Evolutionary conservation across 345 rosid genomes (phyloP), one percentile per base, ranked within the genome.

Genomic region (Capsella bursapastoris): DNA sequence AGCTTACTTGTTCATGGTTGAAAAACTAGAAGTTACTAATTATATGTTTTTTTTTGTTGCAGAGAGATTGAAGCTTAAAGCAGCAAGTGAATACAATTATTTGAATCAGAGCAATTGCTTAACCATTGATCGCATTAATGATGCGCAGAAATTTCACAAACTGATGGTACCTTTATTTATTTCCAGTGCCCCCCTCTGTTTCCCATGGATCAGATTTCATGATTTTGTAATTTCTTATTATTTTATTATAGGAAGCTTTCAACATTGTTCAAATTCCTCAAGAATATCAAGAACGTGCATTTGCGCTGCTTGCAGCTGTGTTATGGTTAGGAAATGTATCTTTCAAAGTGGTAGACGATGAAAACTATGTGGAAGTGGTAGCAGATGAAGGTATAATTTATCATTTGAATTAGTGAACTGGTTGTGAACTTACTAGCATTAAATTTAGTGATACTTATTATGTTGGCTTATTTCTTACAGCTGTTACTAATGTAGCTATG

Each of bases 281-380:
- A 82, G 87, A 87, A 70, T 85, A 84, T 75, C 96, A 89, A 82
- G 97, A 89, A 71, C 84, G 81, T 67, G 80, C 80, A 70, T 94
- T 91, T 86, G 59, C 88, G 55, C 79, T 88, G 81, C 91, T 94
- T 74, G 89, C 93, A 47, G 89, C 88, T 18, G 85, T 94, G n/a
- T 73, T 94, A 63, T 91, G 97, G 97, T 69, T 94, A 32, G 98
- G 98, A 62, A 91, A 94, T 73, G 78, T 89, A 72, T 81, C 89
- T 49, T 94, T 94, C 74, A 76, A 82, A 79, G 89, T 82, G 61
- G 82, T 79, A 74, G 88, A 86, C 85, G 78, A 73, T 37, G 97
- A 89, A 81, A 91, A 87, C 81, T 94, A 91, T 75, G 95, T 87
- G 65, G 88, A 91, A 75, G 93, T 89, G 74, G 79, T 83, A 58